phyloP scores from a whole-genome alignment of 257 asterid genomes.

The Henckelia pumila region DNA sequence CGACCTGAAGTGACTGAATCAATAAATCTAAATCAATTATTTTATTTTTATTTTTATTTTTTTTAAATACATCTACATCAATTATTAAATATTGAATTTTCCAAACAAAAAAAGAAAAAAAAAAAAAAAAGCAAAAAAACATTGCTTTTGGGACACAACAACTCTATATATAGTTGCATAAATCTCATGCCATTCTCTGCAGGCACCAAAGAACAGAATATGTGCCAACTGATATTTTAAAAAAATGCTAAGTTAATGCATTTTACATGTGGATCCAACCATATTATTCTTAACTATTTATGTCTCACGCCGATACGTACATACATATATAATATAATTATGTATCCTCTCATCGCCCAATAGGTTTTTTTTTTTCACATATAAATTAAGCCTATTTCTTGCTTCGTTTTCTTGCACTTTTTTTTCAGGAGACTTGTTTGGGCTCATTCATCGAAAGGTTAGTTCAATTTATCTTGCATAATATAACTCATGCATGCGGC shows the following conservation, averaged over 20 bases:
- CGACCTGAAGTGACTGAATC: too few relatives aligned
- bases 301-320: neutral
- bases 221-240: neutral
- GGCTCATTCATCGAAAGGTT: neutral
- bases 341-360: too few relatives aligned
- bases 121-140: too few relatives aligned
- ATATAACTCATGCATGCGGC: neutral
- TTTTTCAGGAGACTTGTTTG: neutral
- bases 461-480: slow-evolving; percentile 9
- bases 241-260: slow-evolving; percentile 15
- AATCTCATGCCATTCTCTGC: slow-evolving; percentile 1
- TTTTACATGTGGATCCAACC: slow-evolving; percentile 34
- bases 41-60: too few relatives aligned
- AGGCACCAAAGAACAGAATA: neutral
- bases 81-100: too few relatives aligned
- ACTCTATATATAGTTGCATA: neutral
- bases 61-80: too few relatives aligned
- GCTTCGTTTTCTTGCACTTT: neutral
- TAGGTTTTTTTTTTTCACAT: too few relatives aligned
- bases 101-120: too few relatives aligned
- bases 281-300: slow-evolving; percentile 10
- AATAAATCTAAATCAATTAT: too few relatives aligned
- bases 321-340: neutral
- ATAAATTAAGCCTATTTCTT: neutral
- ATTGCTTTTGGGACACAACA: neutral